A percentile compares a stretch with the other conserved stretches of the same genome.
Conservation (phyloP, 352 stramenopile genomes). For the Phytophthora lateralis region DNA sequence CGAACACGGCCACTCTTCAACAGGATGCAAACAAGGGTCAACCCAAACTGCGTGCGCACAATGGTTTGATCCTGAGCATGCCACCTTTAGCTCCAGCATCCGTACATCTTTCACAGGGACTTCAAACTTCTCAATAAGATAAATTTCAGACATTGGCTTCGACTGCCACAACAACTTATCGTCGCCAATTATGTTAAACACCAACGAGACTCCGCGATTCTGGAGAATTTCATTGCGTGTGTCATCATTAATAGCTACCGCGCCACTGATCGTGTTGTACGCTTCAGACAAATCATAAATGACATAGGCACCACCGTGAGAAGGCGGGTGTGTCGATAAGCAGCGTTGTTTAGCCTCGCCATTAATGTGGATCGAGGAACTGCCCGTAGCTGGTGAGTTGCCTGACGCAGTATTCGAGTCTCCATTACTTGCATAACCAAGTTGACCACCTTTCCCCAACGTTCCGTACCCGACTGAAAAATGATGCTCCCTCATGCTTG, state of each 20-base stretch:
- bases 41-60: conserved; percentile 84
- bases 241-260: conserved; percentile 82
- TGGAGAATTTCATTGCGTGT: conserved; percentile 60
- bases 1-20: conserved; percentile 75
- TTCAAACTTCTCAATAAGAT: conserved; percentile 60
- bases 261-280: conserved; percentile 59
- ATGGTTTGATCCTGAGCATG: conserved; percentile 76
- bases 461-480: conserved; percentile 81
- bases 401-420: conserved; percentile 22
- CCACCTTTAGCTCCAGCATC: conserved; percentile 78
- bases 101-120: conserved; percentile 60
- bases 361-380: conserved; percentile 53
- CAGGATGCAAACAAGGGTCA: conserved; percentile 65
- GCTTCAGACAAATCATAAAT: conserved; percentile 80
- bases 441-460: conserved; percentile 71
- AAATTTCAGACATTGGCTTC: conserved; percentile 48
- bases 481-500: conserved; percentile 80
- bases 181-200: conserved; percentile 80
- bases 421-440: conserved; percentile 76
- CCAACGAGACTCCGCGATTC: conserved; percentile 54
- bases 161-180: conserved; percentile 78
- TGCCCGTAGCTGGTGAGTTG: conserved; percentile 26
- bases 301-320: conserved; percentile 73
- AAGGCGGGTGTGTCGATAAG: conserved; percentile 80
- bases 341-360: conserved; percentile 74